Evolutionary conservation across 106 monocot genomes (phyloP).

Genomic region (Apostasia ramifera): DNA sequence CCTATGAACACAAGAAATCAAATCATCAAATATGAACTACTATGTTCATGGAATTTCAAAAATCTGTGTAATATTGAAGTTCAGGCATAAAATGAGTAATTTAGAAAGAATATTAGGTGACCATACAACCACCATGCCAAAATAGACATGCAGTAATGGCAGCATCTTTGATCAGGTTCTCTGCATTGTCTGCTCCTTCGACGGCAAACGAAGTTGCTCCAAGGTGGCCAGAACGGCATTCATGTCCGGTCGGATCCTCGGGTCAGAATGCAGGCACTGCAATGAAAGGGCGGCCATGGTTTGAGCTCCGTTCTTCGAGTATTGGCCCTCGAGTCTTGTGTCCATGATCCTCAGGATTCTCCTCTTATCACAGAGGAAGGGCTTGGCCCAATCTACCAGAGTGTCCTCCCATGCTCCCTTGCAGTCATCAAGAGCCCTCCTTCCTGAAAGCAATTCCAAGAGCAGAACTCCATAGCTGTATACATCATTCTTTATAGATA

Average conservation of each 20-base stretch:
- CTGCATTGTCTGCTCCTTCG: constrained; percentile 2
- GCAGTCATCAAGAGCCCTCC: not conserved
- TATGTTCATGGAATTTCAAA: too few species aligned
- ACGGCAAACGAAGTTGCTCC: not conserved
- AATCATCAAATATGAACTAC: too few species aligned
- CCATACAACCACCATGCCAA: too few species aligned
- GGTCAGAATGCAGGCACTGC: not conserved
- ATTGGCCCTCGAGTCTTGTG: not conserved
- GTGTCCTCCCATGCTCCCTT: not conserved
- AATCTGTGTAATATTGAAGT: too few species aligned
- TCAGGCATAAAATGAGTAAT: too few species aligned
- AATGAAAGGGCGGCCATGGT: not conserved
- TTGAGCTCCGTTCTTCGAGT: constrained; percentile 1
- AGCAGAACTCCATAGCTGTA: constrained; percentile 1
- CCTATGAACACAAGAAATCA: too few species aligned
- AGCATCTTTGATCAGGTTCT: too few species aligned
- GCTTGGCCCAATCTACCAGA: not conserved
- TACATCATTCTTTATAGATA: not conserved
- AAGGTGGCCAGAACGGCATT: not conserved
- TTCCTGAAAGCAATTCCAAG: not conserved
- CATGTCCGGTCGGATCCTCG: not conserved
- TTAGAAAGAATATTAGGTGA: too few species aligned
- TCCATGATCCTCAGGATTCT: constrained; percentile 2
- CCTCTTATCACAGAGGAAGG: not conserved
- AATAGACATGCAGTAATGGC: too few species aligned